Base-by-base conservation (phyloP, 148 eudicot species). In the Gaultheria prostrata region DNA sequence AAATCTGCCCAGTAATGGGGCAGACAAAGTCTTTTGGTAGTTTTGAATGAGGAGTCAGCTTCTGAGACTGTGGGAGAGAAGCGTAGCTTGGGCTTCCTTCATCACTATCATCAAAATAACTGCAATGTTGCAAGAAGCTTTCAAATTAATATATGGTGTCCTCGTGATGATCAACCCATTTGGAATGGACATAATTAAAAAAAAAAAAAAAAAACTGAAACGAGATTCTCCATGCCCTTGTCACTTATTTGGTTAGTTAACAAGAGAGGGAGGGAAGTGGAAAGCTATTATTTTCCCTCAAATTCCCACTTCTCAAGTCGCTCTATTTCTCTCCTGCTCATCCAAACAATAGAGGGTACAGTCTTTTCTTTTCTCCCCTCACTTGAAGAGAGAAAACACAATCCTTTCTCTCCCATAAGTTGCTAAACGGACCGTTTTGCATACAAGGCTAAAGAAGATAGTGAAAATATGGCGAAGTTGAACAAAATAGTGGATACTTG, bases 1-100 rank as follows among this genome's bases (percentile, higher is more conserved):
- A 91, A 2, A 91, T 84, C 65, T 87, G 91, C 65, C 91, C 77
- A 14, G 93, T 91, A 49, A 91, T 91, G 59, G 93, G 91, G 81
- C 93, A 91, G 65, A 91, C 93, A 81, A 91, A 91, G 80, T 91
- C 93, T 86, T 91, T 91, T 56, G 93, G 93, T 82, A 88, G 90
- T 74, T 87, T 91, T 84, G 91, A 86, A 30, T 54, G 87, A 57
- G 92, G 67, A 79, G 82, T 84, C 76, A 51, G 82, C 53, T 85
- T 89, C 59, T 87, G 88, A 30, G 91, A 89, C 32, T 51, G 61
- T 69, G 88, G 88, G 48, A 87, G 80, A 45, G 89, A 86, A 67
- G 70, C 79, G 77, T 79, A 85, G 82, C 88, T 89, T n/a, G 77
- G 88, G 83, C 82, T 86, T 76, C 86, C 85, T 81, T 85, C 88